Evolutionary conservation across 179 eudicot species (phyloP).

Genomic region (Spergularia azorica): DNA sequence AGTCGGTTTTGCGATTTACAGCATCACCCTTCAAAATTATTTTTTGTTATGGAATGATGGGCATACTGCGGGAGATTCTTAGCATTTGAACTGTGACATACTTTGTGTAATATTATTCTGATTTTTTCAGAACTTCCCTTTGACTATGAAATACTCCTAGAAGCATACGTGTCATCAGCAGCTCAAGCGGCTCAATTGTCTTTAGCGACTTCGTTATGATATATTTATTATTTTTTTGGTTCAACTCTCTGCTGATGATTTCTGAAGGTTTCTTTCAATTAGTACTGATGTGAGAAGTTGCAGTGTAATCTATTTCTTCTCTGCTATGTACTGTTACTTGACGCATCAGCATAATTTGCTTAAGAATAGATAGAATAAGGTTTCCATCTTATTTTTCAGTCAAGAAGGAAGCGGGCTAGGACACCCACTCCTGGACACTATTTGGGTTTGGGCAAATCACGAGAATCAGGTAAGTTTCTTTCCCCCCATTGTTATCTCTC

Average conservation of each 20-base stretch:
- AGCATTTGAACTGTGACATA: too few relatives aligned
- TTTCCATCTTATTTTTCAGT: slow-evolving; percentile 49
- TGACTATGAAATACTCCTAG: too few relatives aligned
- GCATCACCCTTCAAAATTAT: too few relatives aligned
- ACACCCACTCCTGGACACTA: slow-evolving; percentile 98
- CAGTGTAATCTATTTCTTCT: background rate
- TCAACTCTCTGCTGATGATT: background rate
- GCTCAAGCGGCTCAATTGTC: background rate
- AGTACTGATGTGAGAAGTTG: background rate
- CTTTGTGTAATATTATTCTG: too few relatives aligned
- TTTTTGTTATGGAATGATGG: too few relatives aligned
- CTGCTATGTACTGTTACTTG: too few relatives aligned
- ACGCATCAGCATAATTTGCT: too few relatives aligned
- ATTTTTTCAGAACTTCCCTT: too few relatives aligned
- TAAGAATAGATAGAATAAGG: too few relatives aligned
- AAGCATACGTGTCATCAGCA: too few relatives aligned
- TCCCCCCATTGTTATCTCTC: background rate
- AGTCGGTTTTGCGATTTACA: too few relatives aligned
- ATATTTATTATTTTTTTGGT: background rate
- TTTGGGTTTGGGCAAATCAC: slow-evolving; percentile 78
- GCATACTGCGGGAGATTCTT: too few relatives aligned
- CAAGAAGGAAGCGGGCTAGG: slow-evolving; percentile 94
- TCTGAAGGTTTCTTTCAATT: background rate
- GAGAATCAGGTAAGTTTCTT: slow-evolving; percentile 49
- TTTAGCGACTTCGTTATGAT: background rate